phyloP scores from a whole-genome alignment of 768 basidiomycete species.

The Leccinum longicurvipes region DNA sequence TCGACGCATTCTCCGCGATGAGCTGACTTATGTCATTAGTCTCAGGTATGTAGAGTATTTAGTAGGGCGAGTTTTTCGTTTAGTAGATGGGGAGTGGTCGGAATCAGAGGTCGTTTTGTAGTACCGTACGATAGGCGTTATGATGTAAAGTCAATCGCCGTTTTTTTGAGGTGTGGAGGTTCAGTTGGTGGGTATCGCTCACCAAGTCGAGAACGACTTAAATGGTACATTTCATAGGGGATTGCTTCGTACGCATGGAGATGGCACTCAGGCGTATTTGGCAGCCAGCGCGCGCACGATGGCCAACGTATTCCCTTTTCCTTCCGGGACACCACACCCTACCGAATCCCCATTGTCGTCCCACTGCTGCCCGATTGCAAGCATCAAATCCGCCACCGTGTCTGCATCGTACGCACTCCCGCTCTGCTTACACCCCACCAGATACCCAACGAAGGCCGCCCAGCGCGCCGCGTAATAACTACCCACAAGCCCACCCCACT shows the following conservation, averaged over 20 bases:
- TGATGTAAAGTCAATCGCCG: no score
- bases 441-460: conserved; percentile 34
- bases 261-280: neutral
- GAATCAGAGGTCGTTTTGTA: neutral
- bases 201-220: no score
- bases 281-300: neutral
- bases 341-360: conserved; percentile 1
- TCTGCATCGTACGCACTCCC: conserved; percentile 30
- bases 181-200: no score
- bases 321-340: neutral
- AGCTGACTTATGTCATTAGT: neutral
- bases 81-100: conserved; percentile 9
- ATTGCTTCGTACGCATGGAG: no score
- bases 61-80: neutral
- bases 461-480: conserved; percentile 37
- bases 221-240: no score
- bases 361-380: conserved; percentile 35
- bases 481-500: conserved; percentile 39
- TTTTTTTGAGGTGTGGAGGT: no score
- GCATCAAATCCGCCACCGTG: conserved; percentile 22
- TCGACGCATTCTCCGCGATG: neutral
- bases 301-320: neutral
- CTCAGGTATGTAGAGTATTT: neutral
- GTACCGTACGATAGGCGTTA: neutral
- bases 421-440: conserved; percentile 27